These are phyloP conservation scores for Plantago major DNA, from an alignment of 257 asterid genomes.

Conservation along the genomic window DNA sequence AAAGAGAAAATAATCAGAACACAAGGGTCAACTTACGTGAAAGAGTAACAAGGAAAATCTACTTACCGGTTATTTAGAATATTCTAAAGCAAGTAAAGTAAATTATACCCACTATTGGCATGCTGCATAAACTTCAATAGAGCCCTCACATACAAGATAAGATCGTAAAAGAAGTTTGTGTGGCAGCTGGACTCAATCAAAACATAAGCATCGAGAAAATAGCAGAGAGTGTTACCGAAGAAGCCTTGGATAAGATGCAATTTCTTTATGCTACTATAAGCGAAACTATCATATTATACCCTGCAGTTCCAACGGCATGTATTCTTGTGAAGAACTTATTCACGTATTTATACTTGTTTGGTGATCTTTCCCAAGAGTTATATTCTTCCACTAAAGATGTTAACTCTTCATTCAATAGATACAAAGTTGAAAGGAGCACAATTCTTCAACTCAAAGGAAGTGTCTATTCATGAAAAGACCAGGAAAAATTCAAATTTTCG, in stretches of 20 bases:
- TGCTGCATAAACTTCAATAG: slow-evolving; percentile 61
- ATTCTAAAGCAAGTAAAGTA: not conserved
- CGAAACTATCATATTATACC: slow-evolving; percentile 64
- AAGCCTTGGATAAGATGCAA: slow-evolving; percentile 53
- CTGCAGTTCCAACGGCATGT: slow-evolving; percentile 60
- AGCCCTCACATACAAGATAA: slow-evolving; percentile 46
- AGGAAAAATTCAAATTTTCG: too few relatives aligned
- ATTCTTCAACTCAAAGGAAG: too few relatives aligned
- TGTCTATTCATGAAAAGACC: too few relatives aligned
- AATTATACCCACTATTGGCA: slow-evolving; percentile 65
- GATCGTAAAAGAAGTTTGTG: slow-evolving; percentile 36
- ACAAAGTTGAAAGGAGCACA: too few relatives aligned
- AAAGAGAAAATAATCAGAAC: slow-evolving; percentile 18
- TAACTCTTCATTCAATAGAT: too few relatives aligned
- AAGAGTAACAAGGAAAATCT: slow-evolving; percentile 3
- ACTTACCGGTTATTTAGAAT: not conserved
- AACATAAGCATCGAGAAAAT: slow-evolving; percentile 30
- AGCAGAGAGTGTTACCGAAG: slow-evolving; percentile 43
- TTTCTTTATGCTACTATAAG: slow-evolving; percentile 58
- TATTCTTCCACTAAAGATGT: too few relatives aligned
- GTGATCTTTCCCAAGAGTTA: too few relatives aligned
- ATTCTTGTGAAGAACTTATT: too few relatives aligned
- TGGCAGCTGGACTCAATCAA: slow-evolving; percentile 27
- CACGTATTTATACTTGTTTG: too few relatives aligned
- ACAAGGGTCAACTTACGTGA: slow-evolving; percentile 15